phyloP scores from a whole-genome alignment of 495 filamentous ascomycete species.

The Hypoxylon fuscum region DNA sequence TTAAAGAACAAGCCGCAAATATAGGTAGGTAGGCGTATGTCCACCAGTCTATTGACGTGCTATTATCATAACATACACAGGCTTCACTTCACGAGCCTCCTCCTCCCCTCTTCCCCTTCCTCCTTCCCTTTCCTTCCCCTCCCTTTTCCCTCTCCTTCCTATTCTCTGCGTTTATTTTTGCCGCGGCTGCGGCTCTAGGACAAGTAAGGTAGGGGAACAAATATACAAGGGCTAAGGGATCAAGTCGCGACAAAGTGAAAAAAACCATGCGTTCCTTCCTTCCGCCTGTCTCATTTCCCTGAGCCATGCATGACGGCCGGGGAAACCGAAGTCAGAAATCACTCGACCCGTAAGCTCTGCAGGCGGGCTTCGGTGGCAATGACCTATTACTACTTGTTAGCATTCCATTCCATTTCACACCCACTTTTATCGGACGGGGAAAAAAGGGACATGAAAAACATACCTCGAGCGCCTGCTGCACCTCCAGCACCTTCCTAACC shows the following conservation, averaged over 20 bases:
- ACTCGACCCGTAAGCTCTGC: conserved; percentile 67
- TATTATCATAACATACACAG: conserved; percentile 1
- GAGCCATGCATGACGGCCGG: not conserved
- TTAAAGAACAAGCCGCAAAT: too few species aligned
- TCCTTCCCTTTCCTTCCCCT: too few species aligned
- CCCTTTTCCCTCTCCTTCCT: conserved; percentile 2
- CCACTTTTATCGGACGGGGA: not conserved
- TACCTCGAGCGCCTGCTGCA: conserved; percentile 94
- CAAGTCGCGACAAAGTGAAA: conserved; percentile 30
- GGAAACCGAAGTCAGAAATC: too few species aligned
- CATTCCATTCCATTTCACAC: not conserved
- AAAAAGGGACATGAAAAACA: conserved; percentile 48
- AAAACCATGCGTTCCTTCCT: conserved; percentile 20
- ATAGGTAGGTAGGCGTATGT: too few species aligned
- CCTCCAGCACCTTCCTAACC: conserved; percentile 87
- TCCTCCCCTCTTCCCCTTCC: too few species aligned
- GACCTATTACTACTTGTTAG: conserved; percentile 50
- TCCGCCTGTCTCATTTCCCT: not conserved
- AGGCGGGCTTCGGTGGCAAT: conserved; percentile 69
- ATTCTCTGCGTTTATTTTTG: conserved; percentile 7
- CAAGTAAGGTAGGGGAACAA: conserved; percentile 26
- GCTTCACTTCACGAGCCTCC: too few species aligned
- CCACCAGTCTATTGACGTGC: too few species aligned
- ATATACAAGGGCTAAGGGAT: conserved; percentile 36
- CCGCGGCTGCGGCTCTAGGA: too few species aligned